Percentiles rank a stretch among this genome's conserved stretches.
These are phyloP conservation scores for Selaginella tamariscina DNA, from an alignment of 75 land plant species.

Conservation along the genomic window DNA sequence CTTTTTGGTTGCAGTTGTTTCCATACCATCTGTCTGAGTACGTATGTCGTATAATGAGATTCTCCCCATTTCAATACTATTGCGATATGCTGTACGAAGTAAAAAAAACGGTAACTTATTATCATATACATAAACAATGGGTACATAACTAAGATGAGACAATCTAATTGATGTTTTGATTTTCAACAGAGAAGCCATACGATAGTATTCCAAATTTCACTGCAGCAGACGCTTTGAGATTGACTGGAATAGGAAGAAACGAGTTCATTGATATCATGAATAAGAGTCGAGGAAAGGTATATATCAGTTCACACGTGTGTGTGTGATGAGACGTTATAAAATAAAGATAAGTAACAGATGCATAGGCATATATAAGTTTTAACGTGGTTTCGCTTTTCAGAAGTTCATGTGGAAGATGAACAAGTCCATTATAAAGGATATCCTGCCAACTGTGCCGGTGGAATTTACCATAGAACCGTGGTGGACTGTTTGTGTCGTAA, in stretches of 20 bases:
- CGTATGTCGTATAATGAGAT: constrained; percentile 86
- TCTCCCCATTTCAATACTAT: constrained; percentile 94
- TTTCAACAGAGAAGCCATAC: constrained; percentile 86
- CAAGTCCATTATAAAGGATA: constrained; percentile 91
- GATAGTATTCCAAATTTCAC: constrained; percentile 98
- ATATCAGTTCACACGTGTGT: no score
- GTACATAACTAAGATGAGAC: background rate
- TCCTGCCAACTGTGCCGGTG: constrained; percentile 81
- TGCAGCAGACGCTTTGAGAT: constrained; percentile 94
- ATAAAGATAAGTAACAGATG: background rate
- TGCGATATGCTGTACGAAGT: constrained; percentile 97
- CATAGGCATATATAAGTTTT: background rate
- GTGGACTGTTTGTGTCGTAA: constrained; percentile 98
- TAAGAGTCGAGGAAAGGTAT: constrained; percentile 94
- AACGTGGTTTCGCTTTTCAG: constrained; percentile 26
- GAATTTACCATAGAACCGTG: constrained; percentile 88
- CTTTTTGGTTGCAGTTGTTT: constrained; percentile 52
- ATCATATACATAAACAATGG: background rate
- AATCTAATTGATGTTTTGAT: constrained; percentile 1
- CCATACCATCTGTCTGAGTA: constrained; percentile 95
- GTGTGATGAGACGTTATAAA: no score
- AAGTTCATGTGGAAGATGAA: constrained; percentile 99
- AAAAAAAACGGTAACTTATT: constrained; percentile 70
- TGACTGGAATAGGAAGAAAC: constrained; percentile 96
- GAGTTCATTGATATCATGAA: constrained; percentile 99